Conservation (phyloP, 192 early-diverging fungal genomes). For the Coemansia sp. region DNA sequence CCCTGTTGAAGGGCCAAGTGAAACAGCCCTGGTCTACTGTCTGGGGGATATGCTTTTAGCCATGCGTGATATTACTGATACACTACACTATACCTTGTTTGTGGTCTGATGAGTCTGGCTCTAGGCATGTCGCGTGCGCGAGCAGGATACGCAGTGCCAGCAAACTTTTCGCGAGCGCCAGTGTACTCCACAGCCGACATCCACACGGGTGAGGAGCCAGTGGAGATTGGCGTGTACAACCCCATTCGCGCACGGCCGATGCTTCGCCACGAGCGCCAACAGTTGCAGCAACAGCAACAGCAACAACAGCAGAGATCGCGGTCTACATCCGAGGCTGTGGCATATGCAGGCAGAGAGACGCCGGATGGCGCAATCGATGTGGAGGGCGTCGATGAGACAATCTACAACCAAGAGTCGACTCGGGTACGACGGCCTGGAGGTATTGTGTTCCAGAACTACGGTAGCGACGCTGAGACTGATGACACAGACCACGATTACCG, state of each 20-base stretch:
- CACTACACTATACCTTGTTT: neutral
- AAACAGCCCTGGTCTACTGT: too few species aligned
- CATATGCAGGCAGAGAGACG: slow-evolving; percentile 15
- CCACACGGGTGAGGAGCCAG: slow-evolving; percentile 44
- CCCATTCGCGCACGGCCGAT: slow-evolving; percentile 40
- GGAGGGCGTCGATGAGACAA: slow-evolving; percentile 33
- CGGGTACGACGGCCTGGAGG: neutral
- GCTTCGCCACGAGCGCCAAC: slow-evolving; percentile 34
- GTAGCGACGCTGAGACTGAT: neutral
- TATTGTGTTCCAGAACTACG: neutral
- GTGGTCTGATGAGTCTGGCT: neutral
- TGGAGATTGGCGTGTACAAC: slow-evolving; percentile 39
- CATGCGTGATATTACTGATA: too few species aligned
- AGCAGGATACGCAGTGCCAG: neutral
- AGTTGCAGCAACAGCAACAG: slow-evolving; percentile 13
- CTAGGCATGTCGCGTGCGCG: neutral
- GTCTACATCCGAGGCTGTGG: neutral
- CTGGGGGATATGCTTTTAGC: too few species aligned
- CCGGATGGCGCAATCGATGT: slow-evolving; percentile 45
- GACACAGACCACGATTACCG: slow-evolving; percentile 1
- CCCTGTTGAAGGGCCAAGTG: neutral
- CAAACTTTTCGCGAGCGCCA: slow-evolving; percentile 8
- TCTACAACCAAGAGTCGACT: slow-evolving; percentile 4
- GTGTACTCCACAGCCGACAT: slow-evolving; percentile 4
- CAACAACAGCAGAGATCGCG: neutral